Evolutionary conservation across 768 basidiomycete species (phyloP), one percentile per base, ranked within the genome.

Genomic region (Suillus subalutaceus): DNA sequence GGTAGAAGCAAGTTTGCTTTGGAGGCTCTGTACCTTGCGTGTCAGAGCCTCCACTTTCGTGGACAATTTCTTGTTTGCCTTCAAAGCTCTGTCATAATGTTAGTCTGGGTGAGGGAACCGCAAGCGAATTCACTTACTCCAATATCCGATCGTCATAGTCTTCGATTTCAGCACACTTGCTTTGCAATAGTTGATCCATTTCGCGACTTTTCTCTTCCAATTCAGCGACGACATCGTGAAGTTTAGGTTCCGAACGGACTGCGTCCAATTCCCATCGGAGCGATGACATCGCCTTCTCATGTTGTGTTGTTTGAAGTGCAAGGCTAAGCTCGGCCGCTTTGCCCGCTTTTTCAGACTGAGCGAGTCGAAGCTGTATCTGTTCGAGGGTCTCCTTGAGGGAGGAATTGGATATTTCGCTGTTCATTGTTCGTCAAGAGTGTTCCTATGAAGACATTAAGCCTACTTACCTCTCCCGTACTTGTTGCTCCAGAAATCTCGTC

Each of bases 61-160:
- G 3, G 79, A 79, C 32, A 94, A 81, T 70, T 90, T 92, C 81
- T 92, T 93, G 79, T 91, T 93, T 68, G 90, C 88, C 76, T 92
- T 93, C 68, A 91, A 74, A 74, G 91, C 86, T 70, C 92, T 94
- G 70, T 26, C 18, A 65, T 67, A 62, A 69, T 32, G 58, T 63
- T 57, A 65, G 44, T 18, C 12, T 63, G 52, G 55, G 50, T 44
- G 52, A 62, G 35, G 70, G 59, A 61, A 59, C 20, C 30, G 10
- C n/a, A 53, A 35, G 46, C 12, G 37, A 68, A 67, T 20, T 40
- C 18, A 82, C 90, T 70, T 77, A 94, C 92, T 90, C 90, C 66
- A 94, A 85, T 62, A 88, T 86, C 43, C 86, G 86, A 72, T 94
- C 93, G 70, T 94, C 92, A 64, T 94, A 91, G 70, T 90, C 91